Percentiles rank a stretch among this genome's conserved stretches.
Evolutionary conservation across 257 asterid species (phyloP).

Genomic region (Plantago ovata): DNA sequence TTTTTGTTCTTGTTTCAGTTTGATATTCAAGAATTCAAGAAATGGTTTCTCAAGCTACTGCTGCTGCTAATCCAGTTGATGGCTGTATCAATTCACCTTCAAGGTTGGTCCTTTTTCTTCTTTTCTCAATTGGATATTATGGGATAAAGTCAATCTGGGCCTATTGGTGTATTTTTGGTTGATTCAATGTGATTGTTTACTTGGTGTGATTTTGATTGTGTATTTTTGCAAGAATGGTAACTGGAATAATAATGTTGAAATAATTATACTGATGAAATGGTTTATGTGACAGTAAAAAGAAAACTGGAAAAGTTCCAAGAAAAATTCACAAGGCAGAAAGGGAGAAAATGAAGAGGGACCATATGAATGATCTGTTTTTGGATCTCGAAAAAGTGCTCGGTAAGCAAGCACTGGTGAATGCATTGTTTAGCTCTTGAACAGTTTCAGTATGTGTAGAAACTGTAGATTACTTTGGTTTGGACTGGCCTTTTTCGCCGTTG

Average conservation of each 20-base stretch:
- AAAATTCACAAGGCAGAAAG: conserved; percentile 60
- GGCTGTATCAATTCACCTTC: conserved; percentile 24
- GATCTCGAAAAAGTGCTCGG: conserved; percentile 52
- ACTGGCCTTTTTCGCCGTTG: background rate
- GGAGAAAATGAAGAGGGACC: conserved; percentile 69
- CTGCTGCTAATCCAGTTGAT: conserved; percentile 16
- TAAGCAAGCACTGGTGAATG: background rate
- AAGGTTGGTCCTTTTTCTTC: conserved; percentile 26
- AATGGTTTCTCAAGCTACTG: conserved; percentile 41
- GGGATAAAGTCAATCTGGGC: too few species aligned
- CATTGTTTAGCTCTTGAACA: background rate
- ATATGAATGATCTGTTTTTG: conserved; percentile 49
- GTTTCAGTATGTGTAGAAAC: background rate
- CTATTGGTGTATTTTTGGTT: too few species aligned
- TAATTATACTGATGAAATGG: conserved; percentile 13
- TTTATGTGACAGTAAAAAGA: conserved; percentile 30
- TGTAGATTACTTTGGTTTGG: background rate
- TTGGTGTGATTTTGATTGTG: too few species aligned
- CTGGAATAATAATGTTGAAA: background rate
- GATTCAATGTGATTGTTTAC: too few species aligned
- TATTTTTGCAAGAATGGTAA: too few species aligned
- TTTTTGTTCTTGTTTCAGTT: background rate
- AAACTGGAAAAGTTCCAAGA: conserved; percentile 36
- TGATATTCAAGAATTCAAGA: background rate
- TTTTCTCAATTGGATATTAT: background rate